Base-by-base conservation (phyloP, 129 eudicot genomes). In the Artemisia tridentata region DNA sequence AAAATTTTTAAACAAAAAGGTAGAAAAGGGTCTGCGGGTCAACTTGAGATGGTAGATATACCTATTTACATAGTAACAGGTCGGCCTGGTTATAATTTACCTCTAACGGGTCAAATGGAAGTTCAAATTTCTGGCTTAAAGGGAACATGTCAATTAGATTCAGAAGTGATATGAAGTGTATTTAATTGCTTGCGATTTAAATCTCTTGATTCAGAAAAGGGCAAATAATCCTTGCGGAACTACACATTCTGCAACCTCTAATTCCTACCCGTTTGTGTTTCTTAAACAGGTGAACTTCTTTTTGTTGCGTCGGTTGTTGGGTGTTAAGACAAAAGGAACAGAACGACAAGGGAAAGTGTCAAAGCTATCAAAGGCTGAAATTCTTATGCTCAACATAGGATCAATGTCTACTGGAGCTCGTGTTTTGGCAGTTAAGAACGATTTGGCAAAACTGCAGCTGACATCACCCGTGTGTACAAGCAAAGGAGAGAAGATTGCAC, bases 341-440 rank as follows among this genome's bases (percentile, higher is more conserved):
- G 97, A 93, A 73, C 87, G 79, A 85, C 96, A 87, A 75, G 98
- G 98, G 14, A 93, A 84, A 82, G 98, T 93, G 15, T 69, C 96
- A 13, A 93, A 89, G 77, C 50, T 93, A 43, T 46, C 92, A 2
- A 93, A 89, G 83, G 96, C 76, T 5, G 98, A 93, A 75, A 93
- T 93, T 7, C 88, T 93, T 11, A 93, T 93, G 98, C 67, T 93
- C 62, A 93, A 93, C 81, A 93, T 93, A 12, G 98, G 98, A 58
- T 93, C 98, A 11, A 93, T 93, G 98, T 93, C 98, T 3, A 89
- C 98, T 0, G 98, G 98, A 19, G 98, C 98, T 11, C 88, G 98
- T 14, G 97, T 93, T 41, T 63, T 93, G 75, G 98, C 96, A 0
- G 95, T 93, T 15, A 93, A 82, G 85, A 87, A 89, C 6, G 98